Evolutionary conservation across 2,329 filamentous ascomycete species (phyloP).

Genomic region (Pestalotiopsis sp.): DNA sequence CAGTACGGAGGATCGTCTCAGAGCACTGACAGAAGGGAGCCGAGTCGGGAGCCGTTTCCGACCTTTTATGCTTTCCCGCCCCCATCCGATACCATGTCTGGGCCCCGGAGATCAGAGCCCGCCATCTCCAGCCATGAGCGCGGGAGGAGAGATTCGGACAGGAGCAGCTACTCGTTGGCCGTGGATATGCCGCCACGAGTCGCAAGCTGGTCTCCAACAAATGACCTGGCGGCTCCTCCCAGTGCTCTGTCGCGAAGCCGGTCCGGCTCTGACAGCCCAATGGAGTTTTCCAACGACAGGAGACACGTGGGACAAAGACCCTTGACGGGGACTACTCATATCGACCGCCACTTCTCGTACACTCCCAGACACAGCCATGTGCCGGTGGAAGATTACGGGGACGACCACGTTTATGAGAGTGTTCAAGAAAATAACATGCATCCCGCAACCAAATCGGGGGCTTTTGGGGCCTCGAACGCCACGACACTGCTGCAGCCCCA

Average conservation of each 20-base stretch:
- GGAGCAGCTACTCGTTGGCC: neutral
- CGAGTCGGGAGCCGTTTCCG: neutral
- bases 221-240: neutral
- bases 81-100: neutral
- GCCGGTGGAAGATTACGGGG: neutral
- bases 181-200: neutral
- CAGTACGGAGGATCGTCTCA: neutral
- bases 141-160: neutral
- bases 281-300: neutral
- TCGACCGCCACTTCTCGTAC: neutral
- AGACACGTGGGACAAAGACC: neutral
- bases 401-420: neutral
- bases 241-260: neutral
- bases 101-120: neutral
- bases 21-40: neutral
- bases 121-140: neutral
- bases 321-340: neutral
- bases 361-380: neutral
- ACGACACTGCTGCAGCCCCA: neutral
- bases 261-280: neutral
- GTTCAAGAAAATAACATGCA: neutral
- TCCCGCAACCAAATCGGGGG: neutral
- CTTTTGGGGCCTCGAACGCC: constrained; percentile 1
- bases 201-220: neutral
- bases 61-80: neutral